These are phyloP conservation scores for Penicillium sp. DNA, from an alignment of 2,329 filamentous ascomycete species.

Conservation along the genomic window DNA sequence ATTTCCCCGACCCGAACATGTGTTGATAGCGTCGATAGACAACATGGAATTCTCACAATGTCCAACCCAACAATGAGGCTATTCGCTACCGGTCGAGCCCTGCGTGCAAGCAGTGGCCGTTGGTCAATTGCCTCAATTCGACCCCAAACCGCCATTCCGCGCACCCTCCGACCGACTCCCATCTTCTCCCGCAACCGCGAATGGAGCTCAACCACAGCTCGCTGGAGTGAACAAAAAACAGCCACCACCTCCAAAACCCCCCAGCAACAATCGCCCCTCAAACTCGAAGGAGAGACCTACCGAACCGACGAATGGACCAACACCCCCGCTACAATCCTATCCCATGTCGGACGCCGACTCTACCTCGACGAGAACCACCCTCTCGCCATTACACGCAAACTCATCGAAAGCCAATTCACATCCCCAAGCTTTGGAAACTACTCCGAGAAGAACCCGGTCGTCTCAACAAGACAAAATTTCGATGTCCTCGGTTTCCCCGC, in stretches of 20 bases:
- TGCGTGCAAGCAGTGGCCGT: conserved; percentile 37
- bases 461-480: conserved; percentile 85
- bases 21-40: conserved; percentile 15
- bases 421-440: conserved; percentile 70
- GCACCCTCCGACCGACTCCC: conserved; percentile 19
- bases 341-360: conserved; percentile 72
- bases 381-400: conserved; percentile 81
- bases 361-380: conserved; percentile 91
- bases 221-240: conserved; percentile 20
- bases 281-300: conserved; percentile 65
- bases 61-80: conserved; percentile 35
- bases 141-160: conserved; percentile 24
- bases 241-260: conserved; percentile 2
- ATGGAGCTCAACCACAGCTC: conserved; percentile 37
- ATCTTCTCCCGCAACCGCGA: conserved; percentile 20
- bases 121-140: conserved; percentile 33
- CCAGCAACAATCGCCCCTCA: conserved; percentile 36
- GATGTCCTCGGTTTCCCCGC: conserved; percentile 90
- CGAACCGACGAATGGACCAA: conserved; percentile 81
- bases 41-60: neutral
- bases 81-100: conserved; percentile 41
- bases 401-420: conserved; percentile 89
- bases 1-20: conserved; percentile 26
- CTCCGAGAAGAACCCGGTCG: conserved; percentile 77
- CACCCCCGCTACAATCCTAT: conserved; percentile 70